Evolutionary conservation across 2,329 filamentous ascomycete species (phyloP).

Genomic region (Exophiala dermatitidis): DNA sequence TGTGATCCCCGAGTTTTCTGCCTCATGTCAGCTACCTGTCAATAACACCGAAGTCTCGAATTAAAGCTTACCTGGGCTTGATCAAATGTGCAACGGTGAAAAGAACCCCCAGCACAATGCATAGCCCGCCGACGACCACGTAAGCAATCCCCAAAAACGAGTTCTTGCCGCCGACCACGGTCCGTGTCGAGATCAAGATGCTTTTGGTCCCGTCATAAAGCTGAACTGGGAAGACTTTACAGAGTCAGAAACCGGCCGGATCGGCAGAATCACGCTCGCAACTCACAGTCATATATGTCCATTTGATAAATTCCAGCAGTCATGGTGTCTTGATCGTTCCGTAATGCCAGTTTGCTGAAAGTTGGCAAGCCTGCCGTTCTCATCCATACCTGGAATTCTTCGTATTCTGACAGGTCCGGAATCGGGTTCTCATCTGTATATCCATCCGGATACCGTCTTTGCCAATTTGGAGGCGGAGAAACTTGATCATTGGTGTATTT

Average conservation of each 20-base stretch:
- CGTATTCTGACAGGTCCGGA: conserved; percentile 65
- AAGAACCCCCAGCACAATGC: conserved; percentile 75
- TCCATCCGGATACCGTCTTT: conserved; percentile 57
- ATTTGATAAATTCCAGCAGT: conserved; percentile 65
- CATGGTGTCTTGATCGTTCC: conserved; percentile 69
- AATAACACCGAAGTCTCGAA: conserved; percentile 10
- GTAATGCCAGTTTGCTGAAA: conserved; percentile 86
- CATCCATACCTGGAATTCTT: conserved; percentile 98
- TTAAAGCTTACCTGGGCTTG: conserved; percentile 64
- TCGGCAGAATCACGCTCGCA: conserved; percentile 3
- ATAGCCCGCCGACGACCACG: conserved; percentile 85
- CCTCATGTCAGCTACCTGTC: conserved; percentile 5
- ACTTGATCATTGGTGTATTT: conserved; percentile 60
- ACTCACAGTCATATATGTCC: conserved; percentile 69
- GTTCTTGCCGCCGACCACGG: conserved; percentile 89
- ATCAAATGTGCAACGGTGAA: conserved; percentile 89
- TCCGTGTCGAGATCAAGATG: conserved; percentile 64
- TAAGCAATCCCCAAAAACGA: conserved; percentile 95
- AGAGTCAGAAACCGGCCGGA: neutral
- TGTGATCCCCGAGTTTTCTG: conserved; percentile 96
- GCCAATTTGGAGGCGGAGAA: conserved; percentile 82
- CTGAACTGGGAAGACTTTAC: conserved; percentile 68
- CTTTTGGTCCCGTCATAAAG: conserved; percentile 44
- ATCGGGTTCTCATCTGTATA: conserved; percentile 61
- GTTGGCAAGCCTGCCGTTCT: conserved; percentile 85